Base-by-base conservation (phyloP, 1,284 basidiomycete species). In the Tranzscheliella williamsii region DNA sequence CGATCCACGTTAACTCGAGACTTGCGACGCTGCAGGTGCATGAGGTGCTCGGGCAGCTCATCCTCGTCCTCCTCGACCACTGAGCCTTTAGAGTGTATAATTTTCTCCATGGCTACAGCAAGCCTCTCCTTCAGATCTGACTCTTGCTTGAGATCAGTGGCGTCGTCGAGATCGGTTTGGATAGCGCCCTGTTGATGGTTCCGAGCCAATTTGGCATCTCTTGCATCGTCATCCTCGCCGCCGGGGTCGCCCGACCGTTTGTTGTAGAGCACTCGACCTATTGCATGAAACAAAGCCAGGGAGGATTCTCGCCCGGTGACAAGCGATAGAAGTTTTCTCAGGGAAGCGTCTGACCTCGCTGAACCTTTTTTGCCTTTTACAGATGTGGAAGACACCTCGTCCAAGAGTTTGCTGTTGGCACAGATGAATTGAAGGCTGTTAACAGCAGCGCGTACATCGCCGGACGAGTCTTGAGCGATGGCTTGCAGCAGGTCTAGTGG, bases 181-280 rank as follows among this genome's bases (percentile, higher is more conserved):
- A n/a, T n/a, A n/a, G n/a, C n/a, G n/a, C n/a, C n/a, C n/a, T n/a
- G n/a, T n/a, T n/a, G n/a, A n/a, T n/a, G n/a, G n/a, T n/a, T n/a
- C n/a, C 9, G 8, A 22, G 7, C 18, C 15, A 7, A 15, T 4
- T 17, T 18, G 17, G 9, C 11, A 20, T 13, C 17, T 6, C 46
- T 24, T 12, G 26, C 39, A 16, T 68, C 48, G 35, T 66, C 52
- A n/a, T 49, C 41, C n/a, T 49, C 33, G 5, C 23, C 55, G 16
- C 55, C 61, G 4, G 43, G 46, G 45, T 72, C 69, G 15, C 60
- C 66, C 84, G 50, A 49, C 90, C 94, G 85, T 79, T 97, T 99
- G 78, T 95, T 97, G 78, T 94, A 98, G 39, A 98, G 79, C 2
- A 97, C 84, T 79, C 90, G 94, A 5, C 94, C 95, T 27, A 99